Percentiles rank a stretch among this genome's conserved stretches.
Evolutionary conservation across 495 filamentous ascomycete genomes (phyloP).

Genomic region (Daldinia vernicosa): DNA sequence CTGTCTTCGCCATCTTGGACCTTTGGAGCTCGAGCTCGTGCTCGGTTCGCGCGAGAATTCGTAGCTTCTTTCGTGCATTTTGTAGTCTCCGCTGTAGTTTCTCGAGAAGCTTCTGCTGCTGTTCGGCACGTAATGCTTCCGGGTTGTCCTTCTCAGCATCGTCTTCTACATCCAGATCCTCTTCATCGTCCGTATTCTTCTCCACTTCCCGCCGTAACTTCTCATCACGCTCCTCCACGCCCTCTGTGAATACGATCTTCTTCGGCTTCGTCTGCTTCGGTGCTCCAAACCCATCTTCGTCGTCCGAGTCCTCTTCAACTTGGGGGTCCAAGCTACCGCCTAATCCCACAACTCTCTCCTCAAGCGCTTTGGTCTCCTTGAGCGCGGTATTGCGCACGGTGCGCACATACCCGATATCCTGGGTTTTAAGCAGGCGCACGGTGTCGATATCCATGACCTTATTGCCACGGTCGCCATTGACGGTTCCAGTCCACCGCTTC

Average conservation of each 20-base stretch:
- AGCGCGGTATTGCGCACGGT: constrained; percentile 64
- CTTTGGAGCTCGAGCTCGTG: constrained; percentile 74
- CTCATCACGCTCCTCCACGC: constrained; percentile 24
- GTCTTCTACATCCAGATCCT: background rate
- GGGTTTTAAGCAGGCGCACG: constrained; percentile 91
- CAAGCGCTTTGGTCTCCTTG: constrained; percentile 54
- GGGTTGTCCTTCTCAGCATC: constrained; percentile 58
- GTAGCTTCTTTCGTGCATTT: constrained; percentile 72
- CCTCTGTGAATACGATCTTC: constrained; percentile 58
- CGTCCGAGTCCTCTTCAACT: constrained; percentile 37
- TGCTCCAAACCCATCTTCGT: constrained; percentile 35
- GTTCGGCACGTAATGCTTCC: constrained; percentile 56
- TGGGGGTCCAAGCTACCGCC: constrained; percentile 43
- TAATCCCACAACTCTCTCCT: constrained; percentile 54
- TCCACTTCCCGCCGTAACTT: constrained; percentile 4
- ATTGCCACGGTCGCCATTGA: constrained; percentile 71
- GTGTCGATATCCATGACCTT: constrained; percentile 70
- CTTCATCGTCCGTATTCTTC: constrained; percentile 12
- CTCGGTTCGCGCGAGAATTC: constrained; percentile 76
- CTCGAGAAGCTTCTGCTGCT: constrained; percentile 57
- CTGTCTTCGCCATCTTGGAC: constrained; percentile 72
- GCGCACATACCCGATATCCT: constrained; percentile 89
- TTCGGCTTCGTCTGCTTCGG: constrained; percentile 40
- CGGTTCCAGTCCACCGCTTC: constrained; percentile 54
- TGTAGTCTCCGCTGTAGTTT: constrained; percentile 62